phyloP scores from a whole-genome alignment of 2,329 filamentous ascomycete species.

The Penicillium sp. region DNA sequence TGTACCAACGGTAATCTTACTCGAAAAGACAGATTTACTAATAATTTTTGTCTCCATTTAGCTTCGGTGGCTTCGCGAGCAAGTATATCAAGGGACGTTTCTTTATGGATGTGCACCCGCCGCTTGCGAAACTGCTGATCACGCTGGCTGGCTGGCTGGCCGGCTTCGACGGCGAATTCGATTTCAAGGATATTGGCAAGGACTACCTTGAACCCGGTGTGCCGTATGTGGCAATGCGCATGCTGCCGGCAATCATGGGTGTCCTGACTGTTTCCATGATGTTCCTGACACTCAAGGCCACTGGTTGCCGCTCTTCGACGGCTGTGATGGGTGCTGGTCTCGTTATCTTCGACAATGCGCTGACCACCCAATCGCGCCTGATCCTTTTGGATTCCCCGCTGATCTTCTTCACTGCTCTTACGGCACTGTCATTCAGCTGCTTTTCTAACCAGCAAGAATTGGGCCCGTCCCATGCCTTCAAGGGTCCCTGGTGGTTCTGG shows the following conservation, averaged over 20 bases:
- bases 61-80: constrained; percentile 94
- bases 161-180: constrained; percentile 91
- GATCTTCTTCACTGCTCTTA: constrained; percentile 88
- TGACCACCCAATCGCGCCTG: constrained; percentile 88
- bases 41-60: constrained; percentile 37
- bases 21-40: neutral
- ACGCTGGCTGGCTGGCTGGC: constrained; percentile 91
- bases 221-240: constrained; percentile 94
- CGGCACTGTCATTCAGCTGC: constrained; percentile 80
- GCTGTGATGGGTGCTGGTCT: constrained; percentile 77
- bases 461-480: constrained; percentile 82
- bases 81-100: constrained; percentile 99
- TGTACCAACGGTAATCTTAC: constrained; percentile 39
- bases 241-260: constrained; percentile 85
- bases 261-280: constrained; percentile 84
- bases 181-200: constrained; percentile 99
- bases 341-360: constrained; percentile 93
- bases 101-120: constrained; percentile 99
- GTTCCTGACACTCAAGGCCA: constrained; percentile 88
- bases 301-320: constrained; percentile 81
- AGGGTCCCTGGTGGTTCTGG: constrained; percentile 97
- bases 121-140: constrained; percentile 92
- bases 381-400: constrained; percentile 95
- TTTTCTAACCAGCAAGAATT: constrained; percentile 97
- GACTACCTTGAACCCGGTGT: constrained; percentile 93